Base-by-base conservation (phyloP, 768 basidiomycete species). In the Boletus rubescentipes region DNA sequence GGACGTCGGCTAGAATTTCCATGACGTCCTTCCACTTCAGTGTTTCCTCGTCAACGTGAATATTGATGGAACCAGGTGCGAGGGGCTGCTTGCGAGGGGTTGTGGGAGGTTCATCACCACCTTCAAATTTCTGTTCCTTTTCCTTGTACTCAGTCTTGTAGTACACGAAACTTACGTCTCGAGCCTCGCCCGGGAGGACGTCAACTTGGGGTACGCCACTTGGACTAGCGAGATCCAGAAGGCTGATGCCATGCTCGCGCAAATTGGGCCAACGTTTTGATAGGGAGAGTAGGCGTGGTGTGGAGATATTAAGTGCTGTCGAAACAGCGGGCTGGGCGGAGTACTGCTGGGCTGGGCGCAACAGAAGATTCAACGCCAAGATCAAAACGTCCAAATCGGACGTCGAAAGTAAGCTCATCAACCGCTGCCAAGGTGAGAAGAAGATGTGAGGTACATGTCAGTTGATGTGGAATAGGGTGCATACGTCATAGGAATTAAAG, bases 341-440 rank as follows among this genome's bases (percentile, higher is more conserved):
- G 69, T 97, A 98, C 67, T 98, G 95, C 65, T 98, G 95, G 5
- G 93, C 87, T 2, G 96, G 95, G 31, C 97, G 89, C 29, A 98
- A 82, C 45, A 97, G 77, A 42, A 98, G 81, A 61, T 90, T 88
- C 54, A 98, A 78, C 32, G 93, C 81, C 31, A 90, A 75, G 50
- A 92, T 82, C 39, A 98, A 78, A 40, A 98, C 79, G 65, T 97
- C 93, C 55, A 97, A 76, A 74, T 98, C 96, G 26, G 87, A 87
- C 8, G 92, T 91, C 65, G 84, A 85, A 58, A 98, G 79, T 32
- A 99, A 78, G 66, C 88, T 87, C 71, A 91, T 93, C 59, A 98
- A 76, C 56, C 94, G 90, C 96, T 99, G 66, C 15, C 37, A 47
- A 49, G 44, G 57, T 51, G 42, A 46, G 20, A 49, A 41, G 34